These are phyloP conservation scores for Coniochaeta hoffmannii DNA, from an alignment of 2,329 filamentous ascomycete genomes.

Conservation along the genomic window DNA sequence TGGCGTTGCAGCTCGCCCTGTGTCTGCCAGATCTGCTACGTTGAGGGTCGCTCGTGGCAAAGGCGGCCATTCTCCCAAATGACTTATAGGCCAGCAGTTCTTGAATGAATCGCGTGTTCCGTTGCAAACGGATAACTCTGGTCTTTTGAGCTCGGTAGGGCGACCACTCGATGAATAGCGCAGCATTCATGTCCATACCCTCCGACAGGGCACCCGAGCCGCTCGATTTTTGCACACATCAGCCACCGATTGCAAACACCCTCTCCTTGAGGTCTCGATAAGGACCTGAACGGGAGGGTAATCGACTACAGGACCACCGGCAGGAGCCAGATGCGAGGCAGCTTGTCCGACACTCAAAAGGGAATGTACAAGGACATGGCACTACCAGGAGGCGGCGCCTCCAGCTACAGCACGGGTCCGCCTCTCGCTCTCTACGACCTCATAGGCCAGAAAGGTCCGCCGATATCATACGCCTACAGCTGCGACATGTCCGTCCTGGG, in stretches of 20 bases:
- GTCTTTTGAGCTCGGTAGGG: too few relatives aligned
- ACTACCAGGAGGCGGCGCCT: not conserved
- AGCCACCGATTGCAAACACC: not conserved
- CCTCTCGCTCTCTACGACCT: constrained; percentile 17
- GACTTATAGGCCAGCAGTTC: not conserved
- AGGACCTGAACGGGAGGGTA: not conserved
- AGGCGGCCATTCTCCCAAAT: not conserved
- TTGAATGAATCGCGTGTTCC: not conserved
- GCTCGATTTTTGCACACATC: not conserved
- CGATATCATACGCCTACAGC: constrained; percentile 7
- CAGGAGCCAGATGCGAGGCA: not conserved
- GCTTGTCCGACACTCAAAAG: not conserved
- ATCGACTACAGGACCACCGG: not conserved
- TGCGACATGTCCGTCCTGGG: constrained; percentile 5
- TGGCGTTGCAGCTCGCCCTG: not conserved
- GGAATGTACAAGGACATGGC: constrained; percentile 2
- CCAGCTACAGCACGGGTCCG: constrained; percentile 8
- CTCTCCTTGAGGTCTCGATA: not conserved
- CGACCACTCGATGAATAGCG: too few relatives aligned
- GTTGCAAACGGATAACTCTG: too few relatives aligned
- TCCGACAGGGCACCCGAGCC: not conserved
- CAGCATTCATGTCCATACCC: too few relatives aligned
- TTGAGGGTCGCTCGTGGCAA: not conserved
- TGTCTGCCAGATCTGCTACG: too few relatives aligned
- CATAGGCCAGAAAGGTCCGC: constrained; percentile 10